Conservation (phyloP, 768 basidiomycete species). For the Pleurotus platypus region DNA sequence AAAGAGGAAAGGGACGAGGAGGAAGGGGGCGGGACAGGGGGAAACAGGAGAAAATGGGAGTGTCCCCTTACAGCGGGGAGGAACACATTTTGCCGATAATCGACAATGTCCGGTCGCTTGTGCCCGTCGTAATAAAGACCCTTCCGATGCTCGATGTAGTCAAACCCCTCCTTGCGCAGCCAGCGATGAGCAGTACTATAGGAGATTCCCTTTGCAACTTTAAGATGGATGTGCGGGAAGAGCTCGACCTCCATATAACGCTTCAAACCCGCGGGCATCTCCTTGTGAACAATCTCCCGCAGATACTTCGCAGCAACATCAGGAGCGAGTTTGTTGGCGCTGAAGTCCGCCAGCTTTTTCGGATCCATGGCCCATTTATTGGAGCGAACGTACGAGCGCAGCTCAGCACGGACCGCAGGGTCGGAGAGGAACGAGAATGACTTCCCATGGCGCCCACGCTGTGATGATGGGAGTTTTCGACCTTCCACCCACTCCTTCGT, state of each 20-base stretch:
- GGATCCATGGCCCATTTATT: constrained; percentile 26
- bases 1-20: too few species aligned
- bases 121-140: constrained; percentile 35
- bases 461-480: constrained; percentile 12
- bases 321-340: constrained; percentile 13
- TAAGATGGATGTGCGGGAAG: too few species aligned
- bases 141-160: constrained; percentile 24
- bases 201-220: too few species aligned
- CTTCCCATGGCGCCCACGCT: constrained; percentile 13
- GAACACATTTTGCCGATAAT: too few species aligned
- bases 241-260: too few species aligned
- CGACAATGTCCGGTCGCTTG: constrained; percentile 27
- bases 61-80: too few species aligned
- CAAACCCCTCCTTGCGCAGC: too few species aligned
- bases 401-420: constrained; percentile 10
- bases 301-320: constrained; percentile 6
- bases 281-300: too few species aligned
- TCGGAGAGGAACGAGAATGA: constrained; percentile 14
- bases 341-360: constrained; percentile 16
- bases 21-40: too few species aligned
- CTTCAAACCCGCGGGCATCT: too few species aligned
- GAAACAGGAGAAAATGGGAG: too few species aligned
- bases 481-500: constrained; percentile 10
- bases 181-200: too few species aligned
- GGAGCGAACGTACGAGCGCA: constrained; percentile 13